Evolutionary conservation across 208 protist genomes (phyloP), one percentile per base, ranked within the genome.

Genomic region (Leishmania turanica): DNA sequence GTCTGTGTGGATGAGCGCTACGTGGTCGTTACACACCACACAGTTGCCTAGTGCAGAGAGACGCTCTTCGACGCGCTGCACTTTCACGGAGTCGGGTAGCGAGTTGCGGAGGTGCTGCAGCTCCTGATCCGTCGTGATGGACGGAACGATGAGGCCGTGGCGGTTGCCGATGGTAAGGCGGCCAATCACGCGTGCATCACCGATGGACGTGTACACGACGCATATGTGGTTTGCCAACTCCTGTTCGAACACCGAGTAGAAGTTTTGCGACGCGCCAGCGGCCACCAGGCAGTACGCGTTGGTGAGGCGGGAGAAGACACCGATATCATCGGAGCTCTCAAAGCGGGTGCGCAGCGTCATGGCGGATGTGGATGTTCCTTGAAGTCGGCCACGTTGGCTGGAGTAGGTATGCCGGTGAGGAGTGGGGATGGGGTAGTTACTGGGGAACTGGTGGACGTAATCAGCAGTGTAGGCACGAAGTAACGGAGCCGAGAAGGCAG

Each of bases 11-110:
- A 99, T 96, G 7, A 99, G 92, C 6, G 99, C 99, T 51, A 99
- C 99, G 85, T 99, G 98, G 86, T 99, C 99, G 90, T 99, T 99
- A 85, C 97, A 99, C 3, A 98, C 98, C 71, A 99, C 99, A 71
- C 97, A 98, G 89, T 99, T 99, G 71, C 99, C 99, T 24, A 99
- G 90, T 19, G 99, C 99, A 27, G 98, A 99, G 13, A 99, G 96
- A 37, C 98, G 92, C 91, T 99, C 99, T 88, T 99, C 99, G 19
- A 99, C 96, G 27, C 98, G 95, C 87, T 99, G 97, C 64, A 99
- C 91, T 81, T 98, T 96, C 49, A 99, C 98, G 2, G 82, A 86
- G 84, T 99, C 99, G 49, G 99, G 99, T 21, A 99, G 93, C 19
- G 98, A 98, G 93, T 99, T 99, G 53, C 99, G 94, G 77, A 99